These are phyloP conservation scores for Moricandia arvensis DNA, from an alignment of 345 rosid genomes.

Conservation along the genomic window DNA sequence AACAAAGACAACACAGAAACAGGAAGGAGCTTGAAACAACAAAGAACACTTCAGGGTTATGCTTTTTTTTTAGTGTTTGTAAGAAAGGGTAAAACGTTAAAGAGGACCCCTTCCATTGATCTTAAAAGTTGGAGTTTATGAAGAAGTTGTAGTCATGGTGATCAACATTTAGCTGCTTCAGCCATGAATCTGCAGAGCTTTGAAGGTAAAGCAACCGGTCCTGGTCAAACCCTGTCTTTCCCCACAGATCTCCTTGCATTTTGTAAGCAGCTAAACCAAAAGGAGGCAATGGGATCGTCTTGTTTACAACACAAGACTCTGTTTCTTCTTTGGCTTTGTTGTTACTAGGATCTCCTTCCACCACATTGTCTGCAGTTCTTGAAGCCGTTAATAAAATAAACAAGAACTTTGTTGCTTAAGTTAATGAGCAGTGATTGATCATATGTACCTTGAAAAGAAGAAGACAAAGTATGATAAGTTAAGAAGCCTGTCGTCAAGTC, in stretches of 20 bases:
- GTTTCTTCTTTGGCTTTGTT: slow-evolving; percentile 37
- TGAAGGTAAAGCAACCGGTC: slow-evolving; percentile 47
- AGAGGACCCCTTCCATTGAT: neutral
- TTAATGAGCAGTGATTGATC: neutral
- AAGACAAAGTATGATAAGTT: slow-evolving; percentile 74
- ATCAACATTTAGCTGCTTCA: slow-evolving; percentile 67
- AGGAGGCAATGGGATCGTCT: slow-evolving; percentile 51
- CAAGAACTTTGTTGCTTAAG: neutral
- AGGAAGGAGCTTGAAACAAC: neutral
- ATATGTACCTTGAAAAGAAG: slow-evolving; percentile 65
- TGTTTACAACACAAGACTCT: slow-evolving; percentile 22
- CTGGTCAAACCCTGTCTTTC: slow-evolving; percentile 43
- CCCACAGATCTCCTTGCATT: slow-evolving; percentile 84
- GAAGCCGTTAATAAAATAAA: neutral
- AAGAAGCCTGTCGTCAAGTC: slow-evolving; percentile 68
- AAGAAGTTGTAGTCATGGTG: slow-evolving; percentile 76
- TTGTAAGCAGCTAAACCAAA: slow-evolving; percentile 69
- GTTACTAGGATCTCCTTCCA: slow-evolving; percentile 54
- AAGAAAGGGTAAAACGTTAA: neutral
- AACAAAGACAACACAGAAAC: neutral
- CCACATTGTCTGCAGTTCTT: slow-evolving; percentile 36
- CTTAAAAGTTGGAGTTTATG: slow-evolving; percentile 31
- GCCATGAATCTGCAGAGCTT: slow-evolving; percentile 72
- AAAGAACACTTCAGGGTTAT: slow-evolving; percentile 13
- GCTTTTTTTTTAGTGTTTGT: neutral